Evolutionary conservation across 2,329 filamentous ascomycete genomes (phyloP), one percentile per base, ranked within the genome.

Genomic region (Apiospora pterosperma): DNA sequence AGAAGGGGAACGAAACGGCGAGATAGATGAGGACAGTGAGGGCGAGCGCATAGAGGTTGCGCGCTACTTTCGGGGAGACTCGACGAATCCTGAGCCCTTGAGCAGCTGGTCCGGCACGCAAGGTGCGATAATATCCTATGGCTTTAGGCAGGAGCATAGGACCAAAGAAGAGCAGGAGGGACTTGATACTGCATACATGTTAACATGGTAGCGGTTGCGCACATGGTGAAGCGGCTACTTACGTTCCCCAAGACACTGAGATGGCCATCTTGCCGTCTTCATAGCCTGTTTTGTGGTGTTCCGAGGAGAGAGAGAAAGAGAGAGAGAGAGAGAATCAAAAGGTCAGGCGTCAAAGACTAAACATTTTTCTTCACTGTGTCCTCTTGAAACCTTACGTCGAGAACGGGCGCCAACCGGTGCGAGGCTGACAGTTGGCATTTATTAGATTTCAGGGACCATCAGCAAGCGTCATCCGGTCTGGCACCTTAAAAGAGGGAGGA

Each of bases 71-170:
- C 1, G 74, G 70, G 14, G 90, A 83, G 34, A 89, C 76, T 58
- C 90, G 81, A 61, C 85, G 82, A 71, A 90, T 74, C 66, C 85
- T 75, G 67, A 84, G 73, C 70, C 78, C 77, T 66, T 81, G 77
- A 73, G 77, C 69, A 25, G 71, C 71, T 2, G 83, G 80, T n/a
- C 80, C 78, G 66, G 77, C 72, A 68, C 80, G 80, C 58, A 82
- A 63, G 52, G 83, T 83, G 69, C 88, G 87, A 80, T 92, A 91
- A 80, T 86, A 88, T 66, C 81, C 77, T 64, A 93, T 80, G 64
- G 84, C 82, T 71, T 87, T 88, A 62, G 91, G 90, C 42, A 95
- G 76, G 68, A 94, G 80, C 68, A 92, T 82, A 36, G 92, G 92
- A 3, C 89, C 92, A 75, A 94, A 84, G 79, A 89, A 84, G 72